A percentile compares a stretch with the other conserved stretches of the same genome.
These are phyloP conservation scores for Psilocybe sp. DNA, from an alignment of 768 basidiomycete genomes.

Conservation along the genomic window DNA sequence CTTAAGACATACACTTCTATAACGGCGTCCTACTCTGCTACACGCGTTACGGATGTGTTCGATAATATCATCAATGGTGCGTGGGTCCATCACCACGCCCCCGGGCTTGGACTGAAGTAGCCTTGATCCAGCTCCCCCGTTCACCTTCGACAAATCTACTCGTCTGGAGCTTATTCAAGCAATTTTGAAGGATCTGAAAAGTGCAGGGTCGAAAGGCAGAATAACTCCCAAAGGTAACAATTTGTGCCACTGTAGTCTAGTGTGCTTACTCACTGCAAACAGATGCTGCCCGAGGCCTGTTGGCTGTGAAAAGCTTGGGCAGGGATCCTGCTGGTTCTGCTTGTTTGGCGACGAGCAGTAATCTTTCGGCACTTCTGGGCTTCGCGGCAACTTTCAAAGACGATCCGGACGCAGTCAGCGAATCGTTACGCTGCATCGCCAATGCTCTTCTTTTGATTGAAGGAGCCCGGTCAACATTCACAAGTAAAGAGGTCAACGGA, in stretches of 20 bases:
- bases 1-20: slow-evolving; percentile 46
- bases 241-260: not conserved
- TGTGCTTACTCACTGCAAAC: slow-evolving; percentile 3
- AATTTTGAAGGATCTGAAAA: slow-evolving; percentile 60
- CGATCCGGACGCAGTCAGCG: slow-evolving; percentile 55
- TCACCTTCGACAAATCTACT: slow-evolving; percentile 42
- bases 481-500: slow-evolving; percentile 60
- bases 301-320: slow-evolving; percentile 73
- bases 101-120: not conserved
- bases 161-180: slow-evolving; percentile 55
- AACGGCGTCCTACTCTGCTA: slow-evolving; percentile 41
- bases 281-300: slow-evolving; percentile 70
- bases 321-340: slow-evolving; percentile 67
- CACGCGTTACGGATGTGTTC: slow-evolving; percentile 44
- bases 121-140: slow-evolving; percentile 38
- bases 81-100: slow-evolving; percentile 8
- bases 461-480: slow-evolving; percentile 52
- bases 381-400: slow-evolving; percentile 54
- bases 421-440: slow-evolving; percentile 75
- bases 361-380: slow-evolving; percentile 54
- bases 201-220: slow-evolving; percentile 39
- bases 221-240: slow-evolving; percentile 55
- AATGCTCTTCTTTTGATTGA: slow-evolving; percentile 77
- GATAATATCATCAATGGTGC: slow-evolving; percentile 50
- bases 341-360: slow-evolving; percentile 51